phyloP scores from a whole-genome alignment of 1,284 basidiomycete species.

The Ustilago xerochloae region DNA sequence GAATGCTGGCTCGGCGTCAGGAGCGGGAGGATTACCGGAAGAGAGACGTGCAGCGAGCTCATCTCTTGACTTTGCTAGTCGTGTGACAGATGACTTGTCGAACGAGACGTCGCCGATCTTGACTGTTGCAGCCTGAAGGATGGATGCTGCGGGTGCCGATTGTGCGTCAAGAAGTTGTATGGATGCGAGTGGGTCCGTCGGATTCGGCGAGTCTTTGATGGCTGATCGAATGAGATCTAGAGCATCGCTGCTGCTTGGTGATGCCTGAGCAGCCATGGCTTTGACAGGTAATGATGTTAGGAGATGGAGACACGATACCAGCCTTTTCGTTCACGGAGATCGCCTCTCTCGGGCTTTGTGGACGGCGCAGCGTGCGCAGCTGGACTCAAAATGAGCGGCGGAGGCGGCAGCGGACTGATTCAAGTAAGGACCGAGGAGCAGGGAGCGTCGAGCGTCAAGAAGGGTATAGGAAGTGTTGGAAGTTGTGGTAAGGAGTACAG shows the following conservation, averaged over 20 bases:
- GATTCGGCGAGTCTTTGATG: conserved; percentile 7
- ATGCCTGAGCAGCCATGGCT: conserved; percentile 20
- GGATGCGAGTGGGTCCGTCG: conserved; percentile 16
- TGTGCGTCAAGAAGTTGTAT: conserved; percentile 32
- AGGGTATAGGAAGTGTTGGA: too few species aligned
- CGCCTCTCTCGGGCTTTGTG: neutral
- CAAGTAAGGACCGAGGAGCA: too few species aligned
- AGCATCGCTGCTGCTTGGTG: conserved; percentile 15
- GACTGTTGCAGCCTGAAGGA: conserved; percentile 24
- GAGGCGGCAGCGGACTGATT: too few species aligned
- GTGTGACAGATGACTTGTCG: conserved; percentile 21
- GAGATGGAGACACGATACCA: neutral
- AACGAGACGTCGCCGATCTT: conserved; percentile 21
- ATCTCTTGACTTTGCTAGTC: conserved; percentile 47
- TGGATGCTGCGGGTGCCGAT: conserved; percentile 15
- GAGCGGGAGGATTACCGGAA: conserved; percentile 23
- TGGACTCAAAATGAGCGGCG: too few species aligned
- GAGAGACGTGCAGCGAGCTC: conserved; percentile 23
- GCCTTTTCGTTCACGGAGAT: neutral
- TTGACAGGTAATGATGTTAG: neutral
- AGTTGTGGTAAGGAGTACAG: too few species aligned
- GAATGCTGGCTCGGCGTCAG: conserved; percentile 38
- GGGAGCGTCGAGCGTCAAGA: too few species aligned
- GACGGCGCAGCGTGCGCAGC: too few species aligned
- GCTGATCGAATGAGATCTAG: conserved; percentile 45